A percentile compares a stretch with the other conserved stretches of the same genome.
Evolutionary conservation across 148 eudicot genomes (phyloP).

Genomic region (Rhododendron griersonianum): DNA sequence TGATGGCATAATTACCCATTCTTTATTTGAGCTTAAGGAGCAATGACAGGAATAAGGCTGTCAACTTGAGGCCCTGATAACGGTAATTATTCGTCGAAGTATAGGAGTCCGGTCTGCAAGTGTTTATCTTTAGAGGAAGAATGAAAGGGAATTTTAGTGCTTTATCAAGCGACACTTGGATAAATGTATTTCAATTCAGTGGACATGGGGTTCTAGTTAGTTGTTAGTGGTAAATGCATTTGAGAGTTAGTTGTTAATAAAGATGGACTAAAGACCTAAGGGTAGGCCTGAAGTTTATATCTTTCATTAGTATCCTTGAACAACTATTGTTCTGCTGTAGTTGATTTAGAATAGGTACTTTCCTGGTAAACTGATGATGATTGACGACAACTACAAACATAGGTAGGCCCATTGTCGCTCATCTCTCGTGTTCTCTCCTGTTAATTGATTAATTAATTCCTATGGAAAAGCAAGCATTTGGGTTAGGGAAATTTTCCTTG

Average conservation of each 20-base stretch:
- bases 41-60: neutral
- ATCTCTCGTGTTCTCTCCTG: neutral
- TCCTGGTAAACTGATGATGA: neutral
- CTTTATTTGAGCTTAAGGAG: neutral
- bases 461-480: neutral
- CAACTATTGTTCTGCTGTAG: neutral
- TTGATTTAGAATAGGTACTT: neutral
- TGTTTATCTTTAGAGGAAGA: neutral
- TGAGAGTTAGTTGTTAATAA: neutral
- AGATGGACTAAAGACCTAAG: neutral
- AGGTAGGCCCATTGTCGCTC: neutral
- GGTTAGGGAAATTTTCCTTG: neutral
- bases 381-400: neutral
- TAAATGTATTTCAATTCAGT: neutral
- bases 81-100: neutral
- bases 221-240: neutral
- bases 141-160: neutral
- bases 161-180: neutral
- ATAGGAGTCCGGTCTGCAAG: neutral
- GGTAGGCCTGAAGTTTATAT: neutral
- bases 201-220: neutral
- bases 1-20: neutral
- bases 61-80: neutral
- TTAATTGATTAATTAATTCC: neutral
- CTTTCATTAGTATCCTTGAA: neutral